Evolutionary conservation across 1,284 basidiomycete species (phyloP).

Genomic region (Cryptococcus sp.): DNA sequence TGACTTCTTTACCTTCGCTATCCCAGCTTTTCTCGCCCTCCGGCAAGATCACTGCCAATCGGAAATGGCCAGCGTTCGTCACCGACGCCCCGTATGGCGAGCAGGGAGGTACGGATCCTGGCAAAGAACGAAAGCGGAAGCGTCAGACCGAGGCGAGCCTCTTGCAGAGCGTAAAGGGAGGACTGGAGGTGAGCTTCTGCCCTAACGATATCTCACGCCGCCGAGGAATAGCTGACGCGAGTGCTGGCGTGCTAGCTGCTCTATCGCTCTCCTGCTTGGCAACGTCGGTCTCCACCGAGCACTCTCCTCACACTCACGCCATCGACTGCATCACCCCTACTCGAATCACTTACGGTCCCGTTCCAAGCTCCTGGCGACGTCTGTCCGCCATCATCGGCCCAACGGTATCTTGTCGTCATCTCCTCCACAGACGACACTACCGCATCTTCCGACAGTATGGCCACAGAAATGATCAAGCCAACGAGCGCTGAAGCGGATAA

Average conservation of each 20-base stretch:
- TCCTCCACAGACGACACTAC: background rate
- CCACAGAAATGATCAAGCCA: background rate
- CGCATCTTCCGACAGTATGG: background rate
- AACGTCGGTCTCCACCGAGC: slow-evolving; percentile 10
- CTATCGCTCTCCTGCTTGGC: slow-evolving; percentile 3
- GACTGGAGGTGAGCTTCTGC: slow-evolving; percentile 19
- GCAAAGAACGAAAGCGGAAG: slow-evolving; percentile 5
- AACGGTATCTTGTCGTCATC: slow-evolving; percentile 21
- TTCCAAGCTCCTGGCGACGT: background rate
- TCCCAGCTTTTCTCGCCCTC: slow-evolving; percentile 18
- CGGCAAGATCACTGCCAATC: slow-evolving; percentile 4
- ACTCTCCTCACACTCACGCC: slow-evolving; percentile 22
- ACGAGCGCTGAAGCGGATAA: background rate
- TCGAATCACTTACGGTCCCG: slow-evolving; percentile 9
- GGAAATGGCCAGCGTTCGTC: slow-evolving; percentile 25
- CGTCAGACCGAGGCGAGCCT: slow-evolving; percentile 10
- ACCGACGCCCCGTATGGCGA: background rate
- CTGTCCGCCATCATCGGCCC: background rate
- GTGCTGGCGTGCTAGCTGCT: slow-evolving; percentile 6
- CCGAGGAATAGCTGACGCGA: no score
- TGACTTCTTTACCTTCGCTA: slow-evolving; percentile 40
- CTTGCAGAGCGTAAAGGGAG: slow-evolving; percentile 15
- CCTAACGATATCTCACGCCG: background rate
- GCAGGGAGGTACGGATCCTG: background rate
- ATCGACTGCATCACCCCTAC: slow-evolving; percentile 10